Evolutionary conservation across 495 filamentous ascomycete species (phyloP), one percentile per base, ranked within the genome.

Genomic region (Daldinia loculata): DNA sequence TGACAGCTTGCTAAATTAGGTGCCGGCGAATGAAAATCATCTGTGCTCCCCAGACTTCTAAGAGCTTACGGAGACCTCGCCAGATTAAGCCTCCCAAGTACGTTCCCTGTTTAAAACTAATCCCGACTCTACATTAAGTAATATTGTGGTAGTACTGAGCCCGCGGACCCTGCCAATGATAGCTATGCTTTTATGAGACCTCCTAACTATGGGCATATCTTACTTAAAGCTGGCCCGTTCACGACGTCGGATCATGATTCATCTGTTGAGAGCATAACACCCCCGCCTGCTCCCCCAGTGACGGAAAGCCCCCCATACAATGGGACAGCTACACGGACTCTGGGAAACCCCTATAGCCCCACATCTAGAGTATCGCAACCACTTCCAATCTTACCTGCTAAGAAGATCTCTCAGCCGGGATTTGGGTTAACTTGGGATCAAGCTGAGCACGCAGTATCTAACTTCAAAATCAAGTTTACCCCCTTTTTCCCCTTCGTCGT

Each of bases 401-500:
- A 34, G 22, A 69, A 39, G n/a, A 36, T 58, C 6, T 1, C 26
- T 0, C 59, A 63, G 6, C 77, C 77, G 3, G 77, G 77, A 5
- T 79, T 75, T 39, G 75, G 74, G 30, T 55, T 80, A 17, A 71
- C 74, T 19, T 80, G 78, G 78, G 53, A 60, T 4, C 75, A 80
- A 38, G 78, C 77, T 15, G 75, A 76, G 22, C 69, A 69, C 41
- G 76, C 75, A 3, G 50, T 80, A 7, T 63, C 52, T 6, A 64
- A 78, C 30, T 80, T 74, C 62, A 71, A 55, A 39, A 11, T 39
- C 3, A 73, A 74, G 2, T 76, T 71, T 43, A 77, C 68, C 14
- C 74, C 76, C 36, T 66, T 77, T 38, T 77, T 79, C 50, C 78
- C 78, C 0, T 79, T 80, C 56, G 71, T 80, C 17, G 64, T 74